These are phyloP conservation scores for Camillea tinctor DNA, from an alignment of 2,329 filamentous ascomycete genomes.

Conservation along the genomic window DNA sequence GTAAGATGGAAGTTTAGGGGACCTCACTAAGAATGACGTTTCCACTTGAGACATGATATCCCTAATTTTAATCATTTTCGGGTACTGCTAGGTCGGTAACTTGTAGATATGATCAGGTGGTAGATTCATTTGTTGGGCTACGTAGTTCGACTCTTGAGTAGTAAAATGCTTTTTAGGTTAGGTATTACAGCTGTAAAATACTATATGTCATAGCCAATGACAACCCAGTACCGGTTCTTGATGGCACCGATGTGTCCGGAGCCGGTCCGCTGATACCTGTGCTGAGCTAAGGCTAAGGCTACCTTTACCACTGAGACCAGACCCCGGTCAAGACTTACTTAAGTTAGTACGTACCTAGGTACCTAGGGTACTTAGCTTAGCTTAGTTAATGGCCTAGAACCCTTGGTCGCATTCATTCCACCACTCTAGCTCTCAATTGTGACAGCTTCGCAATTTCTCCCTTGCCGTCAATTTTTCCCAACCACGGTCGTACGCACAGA, in stretches of 20 bases:
- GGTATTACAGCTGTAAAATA: too few relatives aligned
- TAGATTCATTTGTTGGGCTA: not conserved
- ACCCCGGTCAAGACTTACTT: too few relatives aligned
- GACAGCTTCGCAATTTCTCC: not conserved
- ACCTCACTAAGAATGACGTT: slow-evolving; percentile 5
- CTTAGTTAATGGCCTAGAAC: not conserved
- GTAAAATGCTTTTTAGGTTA: too few relatives aligned
- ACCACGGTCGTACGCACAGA: not conserved
- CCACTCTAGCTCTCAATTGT: not conserved
- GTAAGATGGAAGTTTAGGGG: not conserved
- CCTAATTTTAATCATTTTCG: not conserved
- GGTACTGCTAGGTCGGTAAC: too few relatives aligned
- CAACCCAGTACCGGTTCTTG: not conserved
- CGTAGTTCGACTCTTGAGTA: too few relatives aligned
- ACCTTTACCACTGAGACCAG: too few relatives aligned
- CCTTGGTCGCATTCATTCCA: not conserved
- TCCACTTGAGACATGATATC: slow-evolving; percentile 1
- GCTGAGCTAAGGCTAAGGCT: not conserved
- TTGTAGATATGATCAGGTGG: too few relatives aligned
- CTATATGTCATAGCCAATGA: not conserved
- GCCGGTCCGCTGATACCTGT: too few relatives aligned
- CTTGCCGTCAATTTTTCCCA: not conserved
- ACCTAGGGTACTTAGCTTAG: too few relatives aligned
- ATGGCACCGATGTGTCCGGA: not conserved
- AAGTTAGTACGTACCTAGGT: too few relatives aligned